These are phyloP conservation scores for Rutstroemia sp. DNA, from an alignment of 2,329 filamentous ascomycete genomes.

Conservation along the genomic window DNA sequence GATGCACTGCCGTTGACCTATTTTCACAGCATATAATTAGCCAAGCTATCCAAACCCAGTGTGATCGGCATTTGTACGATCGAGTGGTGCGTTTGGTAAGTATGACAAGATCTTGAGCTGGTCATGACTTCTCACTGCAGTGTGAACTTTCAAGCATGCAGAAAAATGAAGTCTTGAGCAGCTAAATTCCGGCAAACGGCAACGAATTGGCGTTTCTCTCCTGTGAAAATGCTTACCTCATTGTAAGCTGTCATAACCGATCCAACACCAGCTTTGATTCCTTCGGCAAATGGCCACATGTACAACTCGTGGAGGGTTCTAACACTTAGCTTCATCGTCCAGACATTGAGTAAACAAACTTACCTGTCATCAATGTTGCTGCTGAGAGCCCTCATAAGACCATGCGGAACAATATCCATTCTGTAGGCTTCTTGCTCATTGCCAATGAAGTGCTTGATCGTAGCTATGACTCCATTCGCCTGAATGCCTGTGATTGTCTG, in stretches of 20 bases:
- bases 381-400: constrained; percentile 28
- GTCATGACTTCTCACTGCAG: background rate
- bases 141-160: too few species aligned
- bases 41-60: too few species aligned
- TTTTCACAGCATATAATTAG: too few species aligned
- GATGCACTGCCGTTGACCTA: constrained; percentile 52
- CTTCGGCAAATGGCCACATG: constrained; percentile 48
- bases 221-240: constrained; percentile 31
- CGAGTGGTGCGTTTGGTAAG: too few species aligned
- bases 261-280: constrained; percentile 64
- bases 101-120: too few species aligned
- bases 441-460: constrained; percentile 50
- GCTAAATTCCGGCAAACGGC: background rate
- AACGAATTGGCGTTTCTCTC: background rate
- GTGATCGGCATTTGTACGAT: too few species aligned
- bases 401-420: constrained; percentile 28
- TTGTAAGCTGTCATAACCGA: constrained; percentile 82
- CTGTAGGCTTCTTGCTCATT: constrained; percentile 34
- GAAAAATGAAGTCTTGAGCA: background rate
- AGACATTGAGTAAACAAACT: background rate
- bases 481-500: constrained; percentile 50
- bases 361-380: constrained; percentile 48
- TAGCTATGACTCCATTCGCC: constrained; percentile 46
- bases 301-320: constrained; percentile 52
- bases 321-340: background rate